Evolutionary conservation across 2,329 filamentous ascomycete genomes (phyloP).

Genomic region (Alternaria gaisen): DNA sequence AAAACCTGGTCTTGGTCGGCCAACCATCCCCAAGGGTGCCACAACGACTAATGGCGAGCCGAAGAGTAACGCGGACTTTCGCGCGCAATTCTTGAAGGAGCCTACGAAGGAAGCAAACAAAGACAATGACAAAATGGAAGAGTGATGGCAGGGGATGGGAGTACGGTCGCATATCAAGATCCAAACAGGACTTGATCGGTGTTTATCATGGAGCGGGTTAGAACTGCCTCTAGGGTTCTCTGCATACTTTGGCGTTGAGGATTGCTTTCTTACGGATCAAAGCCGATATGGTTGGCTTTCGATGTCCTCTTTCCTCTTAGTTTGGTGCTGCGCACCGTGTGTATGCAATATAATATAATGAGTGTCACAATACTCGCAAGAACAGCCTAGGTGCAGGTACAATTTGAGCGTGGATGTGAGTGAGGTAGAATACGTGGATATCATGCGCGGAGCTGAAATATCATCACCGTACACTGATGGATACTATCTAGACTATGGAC

Average conservation of each 20-base stretch:
- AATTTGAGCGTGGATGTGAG: neutral
- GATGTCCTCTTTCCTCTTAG: neutral
- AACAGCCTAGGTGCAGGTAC: neutral
- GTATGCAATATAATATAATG: conserved; percentile 15
- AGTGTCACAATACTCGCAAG: neutral
- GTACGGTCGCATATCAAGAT: conserved; percentile 25
- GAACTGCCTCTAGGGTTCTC: neutral
- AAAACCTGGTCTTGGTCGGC: conserved; percentile 39
- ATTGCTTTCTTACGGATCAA: neutral
- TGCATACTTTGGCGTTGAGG: conserved; percentile 14
- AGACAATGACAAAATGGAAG: conserved; percentile 35
- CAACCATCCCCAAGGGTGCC: conserved; percentile 31
- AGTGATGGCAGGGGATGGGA: conserved; percentile 34
- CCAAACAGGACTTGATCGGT: conserved; percentile 16
- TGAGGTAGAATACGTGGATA: neutral
- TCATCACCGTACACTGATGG: neutral
- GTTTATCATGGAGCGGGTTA: conserved; percentile 13
- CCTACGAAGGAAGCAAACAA: conserved; percentile 28
- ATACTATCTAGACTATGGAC: neutral
- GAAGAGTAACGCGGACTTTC: conserved; percentile 68
- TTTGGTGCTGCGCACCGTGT: conserved; percentile 5
- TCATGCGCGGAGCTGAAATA: neutral
- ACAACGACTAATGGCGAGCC: conserved; percentile 28
- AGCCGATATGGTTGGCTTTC: conserved; percentile 1
- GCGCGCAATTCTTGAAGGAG: conserved; percentile 60